Evolutionary conservation across 306 rosid genomes (phyloP).

Genomic region (Sphenostylis stenocarpa): DNA sequence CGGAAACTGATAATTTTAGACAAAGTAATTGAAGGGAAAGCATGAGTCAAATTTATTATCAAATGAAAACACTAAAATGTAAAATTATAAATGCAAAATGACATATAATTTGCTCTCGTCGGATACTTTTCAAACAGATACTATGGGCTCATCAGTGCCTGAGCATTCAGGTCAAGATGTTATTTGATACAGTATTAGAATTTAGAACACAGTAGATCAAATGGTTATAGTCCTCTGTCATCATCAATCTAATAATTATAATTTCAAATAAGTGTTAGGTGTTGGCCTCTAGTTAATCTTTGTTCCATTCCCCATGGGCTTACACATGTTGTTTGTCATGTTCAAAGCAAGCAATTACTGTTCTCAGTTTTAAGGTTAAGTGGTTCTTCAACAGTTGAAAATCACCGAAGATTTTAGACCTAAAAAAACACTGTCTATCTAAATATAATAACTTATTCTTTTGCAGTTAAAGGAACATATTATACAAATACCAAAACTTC

Average conservation of each 20-base stretch:
- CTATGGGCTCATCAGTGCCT: not conserved
- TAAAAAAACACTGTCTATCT: not conserved
- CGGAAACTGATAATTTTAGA: slow-evolving; percentile 12
- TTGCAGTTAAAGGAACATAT: not conserved
- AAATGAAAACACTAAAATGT: slow-evolving; percentile 8
- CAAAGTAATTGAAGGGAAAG: slow-evolving; percentile 16
- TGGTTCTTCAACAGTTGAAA: slow-evolving; percentile 22
- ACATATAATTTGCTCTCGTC: slow-evolving; percentile 6
- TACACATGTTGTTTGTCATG: slow-evolving; percentile 7
- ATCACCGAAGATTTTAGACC: slow-evolving; percentile 1
- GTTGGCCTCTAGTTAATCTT: slow-evolving; percentile 12
- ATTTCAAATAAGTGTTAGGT: slow-evolving; percentile 7
- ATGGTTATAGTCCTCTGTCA: not conserved
- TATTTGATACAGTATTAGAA: slow-evolving; percentile 5
- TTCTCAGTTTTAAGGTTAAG: slow-evolving; percentile 7
- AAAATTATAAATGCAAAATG: slow-evolving; percentile 12
- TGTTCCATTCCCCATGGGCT: slow-evolving; percentile 14
- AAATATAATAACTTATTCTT: slow-evolving; percentile 15
- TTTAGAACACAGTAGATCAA: not conserved
- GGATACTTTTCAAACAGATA: slow-evolving; percentile 10
- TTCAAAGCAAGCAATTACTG: slow-evolving; percentile 3
- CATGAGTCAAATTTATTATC: not conserved
- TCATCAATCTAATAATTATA: not conserved
- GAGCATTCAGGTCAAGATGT: slow-evolving; percentile 23
- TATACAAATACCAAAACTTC: slow-evolving; percentile 2